phyloP scores from a whole-genome alignment of 495 filamentous ascomycete species.

The Podospora tetraspora region DNA sequence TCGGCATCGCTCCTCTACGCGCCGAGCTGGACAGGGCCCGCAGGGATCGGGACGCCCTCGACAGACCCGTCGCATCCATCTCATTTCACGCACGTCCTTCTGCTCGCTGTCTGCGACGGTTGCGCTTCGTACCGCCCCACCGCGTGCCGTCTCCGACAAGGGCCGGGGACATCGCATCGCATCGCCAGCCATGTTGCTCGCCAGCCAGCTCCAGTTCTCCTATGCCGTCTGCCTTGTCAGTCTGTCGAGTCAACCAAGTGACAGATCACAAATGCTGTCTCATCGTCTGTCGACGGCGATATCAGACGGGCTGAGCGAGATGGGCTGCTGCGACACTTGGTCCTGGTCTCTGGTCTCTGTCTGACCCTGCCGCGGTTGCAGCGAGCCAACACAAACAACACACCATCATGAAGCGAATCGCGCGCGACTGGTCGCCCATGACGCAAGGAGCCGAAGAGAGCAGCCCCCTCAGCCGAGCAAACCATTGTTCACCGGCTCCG shows the following conservation, averaged over 20 bases:
- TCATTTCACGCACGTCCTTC: conserved; percentile 20
- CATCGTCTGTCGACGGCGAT: conserved; percentile 5
- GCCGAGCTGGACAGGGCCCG: conserved; percentile 35
- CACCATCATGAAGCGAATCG: not conserved
- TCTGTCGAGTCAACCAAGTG: conserved; percentile 3
- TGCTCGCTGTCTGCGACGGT: conserved; percentile 15
- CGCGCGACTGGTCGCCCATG: conserved; percentile 11
- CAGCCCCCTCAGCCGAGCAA: conserved; percentile 1
- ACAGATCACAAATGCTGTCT: conserved; percentile 19
- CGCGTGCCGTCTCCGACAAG: conserved; percentile 20
- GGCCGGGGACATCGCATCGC: not conserved
- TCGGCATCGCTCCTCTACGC: conserved; percentile 46
- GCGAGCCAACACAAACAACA: not conserved
- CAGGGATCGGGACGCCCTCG: conserved; percentile 34
- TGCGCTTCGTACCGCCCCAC: conserved; percentile 36
- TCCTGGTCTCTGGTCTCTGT: not conserved
- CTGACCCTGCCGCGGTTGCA: not conserved
- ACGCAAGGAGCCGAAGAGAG: not conserved
- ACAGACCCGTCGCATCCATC: conserved; percentile 26
- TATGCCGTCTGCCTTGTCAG: conserved; percentile 21
- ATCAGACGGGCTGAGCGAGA: not conserved
- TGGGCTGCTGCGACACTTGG: not conserved
- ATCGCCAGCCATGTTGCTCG: not conserved
- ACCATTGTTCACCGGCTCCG: conserved; percentile 5
- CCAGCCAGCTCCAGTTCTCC: conserved; percentile 10